Base-by-base conservation (phyloP, 768 basidiomycete species). In the Sistotremastrum niveocremeum region DNA sequence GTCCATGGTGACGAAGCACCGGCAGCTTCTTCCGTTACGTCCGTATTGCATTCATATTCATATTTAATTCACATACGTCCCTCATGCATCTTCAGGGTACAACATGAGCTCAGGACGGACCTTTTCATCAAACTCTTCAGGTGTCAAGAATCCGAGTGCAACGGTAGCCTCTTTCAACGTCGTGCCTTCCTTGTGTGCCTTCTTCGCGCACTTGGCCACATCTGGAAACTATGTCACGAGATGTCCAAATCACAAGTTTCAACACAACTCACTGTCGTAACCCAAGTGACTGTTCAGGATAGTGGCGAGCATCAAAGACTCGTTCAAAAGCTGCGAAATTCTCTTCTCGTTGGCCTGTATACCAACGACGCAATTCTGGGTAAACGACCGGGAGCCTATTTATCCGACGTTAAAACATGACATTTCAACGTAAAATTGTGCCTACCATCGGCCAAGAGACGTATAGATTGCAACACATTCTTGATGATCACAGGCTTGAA, bases 401-500 rank as follows among this genome's bases (percentile, higher is more conserved):
- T 44, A 28, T 11, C 29, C 42, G n/a, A 4, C 11, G 11, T 30
- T 4, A 44, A 34, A 8, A 44, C 29, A 28, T 38, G 10, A 42
- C 30, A 11, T 30, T 6, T 37, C 8, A 38, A n/a, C 28, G 11
- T 28, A 1, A 11, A 8, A 7, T 4, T 40, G 6, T 48, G 36
- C 3, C 3, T 56, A 79, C 94, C 95, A 63, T 98, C 95, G 50
- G 87, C 77, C 44, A 98, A 70, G 45, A 99, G 69, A 20, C 94
- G 82, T 57, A 98, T 93, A 62, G 88, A 91, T 64, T 94, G 93
- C 45, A 98, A 69, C 32, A 99, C 84, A 64, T 95, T 98, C 71
- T 93, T 95, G 66, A 94, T 94, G 56, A 98, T 84, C 50, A 98
- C 90, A 40, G 95, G 95, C 69, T 99, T 99, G 74, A 97, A 99